These are phyloP conservation scores for Golovinomyces cichoracearum DNA, from an alignment of 2,329 filamentous ascomycete genomes.

Conservation along the genomic window DNA sequence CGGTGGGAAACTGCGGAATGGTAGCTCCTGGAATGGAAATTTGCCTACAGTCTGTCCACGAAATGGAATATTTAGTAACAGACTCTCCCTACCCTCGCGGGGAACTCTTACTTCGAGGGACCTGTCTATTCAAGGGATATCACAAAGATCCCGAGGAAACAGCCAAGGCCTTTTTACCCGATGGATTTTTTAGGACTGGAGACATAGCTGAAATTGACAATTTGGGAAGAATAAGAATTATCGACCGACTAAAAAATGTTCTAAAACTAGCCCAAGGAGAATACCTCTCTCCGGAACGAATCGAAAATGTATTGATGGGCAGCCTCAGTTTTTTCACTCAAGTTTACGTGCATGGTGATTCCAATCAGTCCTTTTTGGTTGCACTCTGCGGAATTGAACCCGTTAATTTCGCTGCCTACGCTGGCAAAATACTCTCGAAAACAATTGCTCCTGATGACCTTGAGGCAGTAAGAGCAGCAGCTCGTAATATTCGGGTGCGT, in stretches of 20 bases:
- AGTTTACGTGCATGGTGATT: slow-evolving; percentile 78
- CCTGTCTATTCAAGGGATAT: slow-evolving; percentile 63
- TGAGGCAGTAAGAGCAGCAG: slow-evolving; percentile 38
- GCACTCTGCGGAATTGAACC: slow-evolving; percentile 74
- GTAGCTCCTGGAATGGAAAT: slow-evolving; percentile 42
- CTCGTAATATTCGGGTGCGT: slow-evolving; percentile 42
- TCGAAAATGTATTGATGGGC: slow-evolving; percentile 81
- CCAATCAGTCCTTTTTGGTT: slow-evolving; percentile 55
- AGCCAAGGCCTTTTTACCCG: slow-evolving; percentile 49
- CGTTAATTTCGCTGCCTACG: slow-evolving; percentile 55
- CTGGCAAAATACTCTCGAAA: slow-evolving; percentile 47
- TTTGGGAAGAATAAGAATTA: slow-evolving; percentile 66
- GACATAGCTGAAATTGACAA: slow-evolving; percentile 73
- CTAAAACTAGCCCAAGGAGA: slow-evolving; percentile 93
- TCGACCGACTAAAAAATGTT: slow-evolving; percentile 97
- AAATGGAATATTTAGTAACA: slow-evolving; percentile 73
- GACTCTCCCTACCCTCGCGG: slow-evolving; percentile 79
- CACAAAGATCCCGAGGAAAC: slow-evolving; percentile 80
- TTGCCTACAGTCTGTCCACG: slow-evolving; percentile 65
- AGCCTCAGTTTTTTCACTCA: slow-evolving; percentile 52
- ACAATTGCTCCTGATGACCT: slow-evolving; percentile 37
- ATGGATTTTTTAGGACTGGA: slow-evolving; percentile 94
- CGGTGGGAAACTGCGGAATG: slow-evolving; percentile 56
- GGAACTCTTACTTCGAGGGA: slow-evolving; percentile 62
- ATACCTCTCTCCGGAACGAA: slow-evolving; percentile 89